Evolutionary conservation across 177 flowering plant genomes (phyloP).

Genomic region (Vitis hybrid): DNA sequence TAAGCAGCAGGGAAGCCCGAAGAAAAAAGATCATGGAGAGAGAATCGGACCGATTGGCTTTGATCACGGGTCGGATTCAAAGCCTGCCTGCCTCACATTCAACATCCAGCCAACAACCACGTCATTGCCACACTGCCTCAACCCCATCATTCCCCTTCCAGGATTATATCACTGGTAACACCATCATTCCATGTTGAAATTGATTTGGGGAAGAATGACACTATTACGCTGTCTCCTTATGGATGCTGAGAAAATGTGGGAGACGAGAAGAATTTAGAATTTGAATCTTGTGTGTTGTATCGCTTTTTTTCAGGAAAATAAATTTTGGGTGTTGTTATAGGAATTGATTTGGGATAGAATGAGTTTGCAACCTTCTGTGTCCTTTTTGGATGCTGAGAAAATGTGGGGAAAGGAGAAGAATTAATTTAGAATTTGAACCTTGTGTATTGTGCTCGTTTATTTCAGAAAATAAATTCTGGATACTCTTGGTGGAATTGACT

Average conservation of each 20-base stretch:
- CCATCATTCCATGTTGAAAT: too few relatives aligned
- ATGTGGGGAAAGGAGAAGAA: not conserved
- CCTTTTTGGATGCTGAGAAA: not conserved
- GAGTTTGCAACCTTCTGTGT: not conserved
- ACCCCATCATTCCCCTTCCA: not conserved
- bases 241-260: too few relatives aligned
- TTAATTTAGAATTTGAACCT: not conserved
- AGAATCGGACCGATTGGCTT: constrained; percentile 48
- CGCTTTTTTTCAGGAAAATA: too few relatives aligned
- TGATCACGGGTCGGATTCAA: constrained; percentile 41
- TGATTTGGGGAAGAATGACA: too few relatives aligned
- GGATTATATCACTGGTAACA: not conserved
- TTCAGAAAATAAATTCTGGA: not conserved
- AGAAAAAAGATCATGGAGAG: constrained; percentile 36
- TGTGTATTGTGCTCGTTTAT: not conserved
- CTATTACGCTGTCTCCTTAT: too few relatives aligned
- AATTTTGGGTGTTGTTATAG: not conserved
- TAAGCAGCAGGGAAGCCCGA: constrained; percentile 25
- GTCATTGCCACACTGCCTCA: constrained; percentile 1
- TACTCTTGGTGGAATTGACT: not conserved
- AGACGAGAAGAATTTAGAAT: too few relatives aligned
- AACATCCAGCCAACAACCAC: constrained; percentile 3
- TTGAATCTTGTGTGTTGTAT: too few relatives aligned
- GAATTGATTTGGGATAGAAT: not conserved
- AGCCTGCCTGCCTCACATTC: constrained; percentile 23